Evolutionary conservation across 139 green algal species (phyloP).

Genomic region (Picochlorum costavermella): DNA sequence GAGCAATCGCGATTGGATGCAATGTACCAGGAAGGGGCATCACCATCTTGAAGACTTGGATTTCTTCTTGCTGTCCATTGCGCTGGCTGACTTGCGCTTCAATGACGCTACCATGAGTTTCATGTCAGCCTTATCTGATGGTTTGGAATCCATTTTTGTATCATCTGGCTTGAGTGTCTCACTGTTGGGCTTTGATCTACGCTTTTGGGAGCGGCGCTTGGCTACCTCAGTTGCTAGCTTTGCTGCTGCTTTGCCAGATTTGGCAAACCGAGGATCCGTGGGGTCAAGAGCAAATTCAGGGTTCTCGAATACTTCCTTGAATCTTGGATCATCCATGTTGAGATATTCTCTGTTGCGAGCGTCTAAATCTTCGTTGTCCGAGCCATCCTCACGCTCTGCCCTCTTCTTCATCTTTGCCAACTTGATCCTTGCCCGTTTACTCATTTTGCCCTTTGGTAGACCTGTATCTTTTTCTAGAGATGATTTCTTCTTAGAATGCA

Average conservation of each 20-base stretch:
- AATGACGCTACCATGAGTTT: constrained; percentile 60
- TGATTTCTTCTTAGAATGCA: constrained; percentile 28
- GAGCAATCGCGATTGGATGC: too few relatives aligned
- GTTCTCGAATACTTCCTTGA: constrained; percentile 53
- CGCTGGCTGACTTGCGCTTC: constrained; percentile 46
- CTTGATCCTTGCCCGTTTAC: constrained; percentile 30
- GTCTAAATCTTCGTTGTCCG: constrained; percentile 25
- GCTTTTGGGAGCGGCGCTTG: constrained; percentile 6
- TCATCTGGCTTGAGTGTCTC: neutral
- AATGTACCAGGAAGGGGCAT: too few relatives aligned
- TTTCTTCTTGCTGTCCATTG: constrained; percentile 1
- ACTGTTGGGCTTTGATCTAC: neutral
- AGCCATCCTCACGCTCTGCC: constrained; percentile 25
- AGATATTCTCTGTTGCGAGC: constrained; percentile 23
- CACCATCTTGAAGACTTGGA: too few relatives aligned
- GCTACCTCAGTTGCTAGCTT: neutral
- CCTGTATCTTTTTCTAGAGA: neutral
- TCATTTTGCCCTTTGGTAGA: constrained; percentile 20
- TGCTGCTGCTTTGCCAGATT: constrained; percentile 14
- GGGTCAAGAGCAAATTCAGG: constrained; percentile 80
- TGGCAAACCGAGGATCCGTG: constrained; percentile 75
- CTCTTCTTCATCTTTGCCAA: constrained; percentile 28
- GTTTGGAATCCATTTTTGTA: neutral
- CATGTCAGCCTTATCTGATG: constrained; percentile 26
- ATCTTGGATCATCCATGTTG: constrained; percentile 69